These are phyloP conservation scores for Kalmanozyma brasiliensis DNA, from an alignment of 1,284 basidiomycete genomes.

Conservation along the genomic window DNA sequence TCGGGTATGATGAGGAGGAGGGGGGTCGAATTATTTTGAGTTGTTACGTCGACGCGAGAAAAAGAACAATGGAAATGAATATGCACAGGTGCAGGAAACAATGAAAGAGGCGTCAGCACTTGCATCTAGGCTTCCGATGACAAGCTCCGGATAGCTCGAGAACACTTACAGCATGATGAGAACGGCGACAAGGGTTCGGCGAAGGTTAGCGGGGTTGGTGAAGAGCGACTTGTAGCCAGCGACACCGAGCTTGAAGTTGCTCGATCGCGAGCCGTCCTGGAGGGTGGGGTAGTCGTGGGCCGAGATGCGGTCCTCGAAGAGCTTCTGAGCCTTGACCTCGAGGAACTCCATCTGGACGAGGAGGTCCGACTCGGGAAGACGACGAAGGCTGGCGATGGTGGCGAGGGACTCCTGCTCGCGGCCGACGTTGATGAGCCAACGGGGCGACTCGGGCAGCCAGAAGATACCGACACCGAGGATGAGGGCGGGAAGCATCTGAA, in stretches of 20 bases:
- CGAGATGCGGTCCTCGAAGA: conserved; percentile 47
- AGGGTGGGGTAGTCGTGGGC: conserved; percentile 71
- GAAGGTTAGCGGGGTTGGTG: conserved; percentile 73
- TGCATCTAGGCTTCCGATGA: too few species aligned
- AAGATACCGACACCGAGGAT: conserved; percentile 74
- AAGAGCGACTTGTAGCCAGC: conserved; percentile 67
- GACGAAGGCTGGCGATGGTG: conserved; percentile 76
- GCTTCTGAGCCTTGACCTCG: conserved; percentile 79
- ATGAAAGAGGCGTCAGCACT: too few species aligned
- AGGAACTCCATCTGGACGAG: conserved; percentile 81
- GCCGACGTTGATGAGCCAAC: conserved; percentile 78
- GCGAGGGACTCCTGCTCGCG: conserved; percentile 78
- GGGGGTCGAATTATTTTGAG: too few species aligned
- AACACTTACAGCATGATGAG: conserved; percentile 81
- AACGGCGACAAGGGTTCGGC: conserved; percentile 74
- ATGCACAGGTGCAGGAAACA: too few species aligned
- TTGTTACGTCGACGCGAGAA: too few species aligned
- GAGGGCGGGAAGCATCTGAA: conserved; percentile 80
- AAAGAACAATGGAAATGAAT: too few species aligned
- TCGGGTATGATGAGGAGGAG: too few species aligned
- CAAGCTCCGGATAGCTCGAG: too few species aligned
- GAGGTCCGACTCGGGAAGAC: conserved; percentile 73
- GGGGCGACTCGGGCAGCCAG: conserved; percentile 79
- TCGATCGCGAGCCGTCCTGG: conserved; percentile 74
- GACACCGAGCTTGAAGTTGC: conserved; percentile 75